Evolutionary conservation across 2,329 filamentous ascomycete species (phyloP).

Genomic region (Pyrenochaeta sp.): DNA sequence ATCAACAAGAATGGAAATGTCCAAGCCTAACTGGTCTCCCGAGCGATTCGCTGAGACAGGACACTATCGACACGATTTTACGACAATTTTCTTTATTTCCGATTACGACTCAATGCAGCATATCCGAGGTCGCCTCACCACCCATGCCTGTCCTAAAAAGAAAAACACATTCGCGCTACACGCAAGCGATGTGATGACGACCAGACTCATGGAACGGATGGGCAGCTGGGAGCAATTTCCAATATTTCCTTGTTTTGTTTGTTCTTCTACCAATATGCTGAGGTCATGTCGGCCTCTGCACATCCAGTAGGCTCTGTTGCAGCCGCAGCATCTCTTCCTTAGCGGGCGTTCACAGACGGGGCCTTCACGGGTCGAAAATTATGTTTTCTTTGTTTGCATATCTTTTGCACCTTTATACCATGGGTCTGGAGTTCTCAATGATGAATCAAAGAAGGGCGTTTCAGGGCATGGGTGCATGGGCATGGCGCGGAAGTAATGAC

Average conservation of each 20-base stretch:
- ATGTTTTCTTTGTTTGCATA: conserved; percentile 1
- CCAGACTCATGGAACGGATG: not conserved
- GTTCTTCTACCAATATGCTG: conserved; percentile 8
- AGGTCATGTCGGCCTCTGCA: not conserved
- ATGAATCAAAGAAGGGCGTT: conserved; percentile 26
- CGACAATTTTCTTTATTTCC: conserved; percentile 20
- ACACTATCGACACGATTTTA: conserved; percentile 25
- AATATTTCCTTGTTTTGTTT: conserved; percentile 16
- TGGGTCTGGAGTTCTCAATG: conserved; percentile 20
- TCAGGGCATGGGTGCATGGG: conserved; percentile 30
- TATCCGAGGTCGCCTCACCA: conserved; percentile 11
- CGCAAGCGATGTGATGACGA: not conserved
- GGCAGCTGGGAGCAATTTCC: not conserved
- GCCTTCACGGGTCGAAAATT: conserved; percentile 41
- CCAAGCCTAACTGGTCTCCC: conserved; percentile 7
- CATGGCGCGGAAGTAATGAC: conserved; percentile 21
- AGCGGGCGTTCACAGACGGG: conserved; percentile 38
- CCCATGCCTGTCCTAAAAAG: conserved; percentile 1
- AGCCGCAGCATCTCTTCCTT: conserved; percentile 11
- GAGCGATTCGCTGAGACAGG: not conserved
- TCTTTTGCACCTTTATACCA: conserved; percentile 32
- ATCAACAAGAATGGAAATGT: conserved; percentile 17
- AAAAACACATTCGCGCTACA: not conserved
- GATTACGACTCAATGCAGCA: conserved; percentile 23
- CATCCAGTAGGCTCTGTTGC: not conserved